Evolutionary conservation across 805 yeast genomes (phyloP), one percentile per base, ranked within the genome.

Genomic region (Pichia cabralensis): DNA sequence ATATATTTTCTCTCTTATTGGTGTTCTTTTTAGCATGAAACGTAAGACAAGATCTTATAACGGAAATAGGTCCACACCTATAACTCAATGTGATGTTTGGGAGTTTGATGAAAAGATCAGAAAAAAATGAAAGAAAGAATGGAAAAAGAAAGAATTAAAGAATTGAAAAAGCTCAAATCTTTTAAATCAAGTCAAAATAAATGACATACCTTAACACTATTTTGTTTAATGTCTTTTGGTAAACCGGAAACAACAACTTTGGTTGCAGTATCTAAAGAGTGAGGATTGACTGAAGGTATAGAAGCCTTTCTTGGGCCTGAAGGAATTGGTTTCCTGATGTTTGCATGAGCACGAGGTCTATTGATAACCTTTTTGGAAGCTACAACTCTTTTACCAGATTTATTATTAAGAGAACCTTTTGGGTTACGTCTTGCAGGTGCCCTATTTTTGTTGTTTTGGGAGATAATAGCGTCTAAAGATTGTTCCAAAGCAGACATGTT

Each of bases 391-490:
- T n/a, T n/a, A n/a, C n/a, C n/a, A n/a, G n/a, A n/a, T n/a, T n/a
- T n/a, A n/a, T n/a, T n/a, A n/a, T n/a, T n/a, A n/a, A n/a, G n/a
- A 46, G 42, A 49, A 41, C 40, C 43, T 34, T 35, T 42, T 41
- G 30, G 32, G 23, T 34, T 36, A 19, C 41, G 33, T 26, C 39
- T 41, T 30, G 27, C 42, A 30, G 50, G 43, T 28, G n/a, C n/a
- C 15, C 42, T 26, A 12, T 33, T 28, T 12, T 45, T 51, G 31
- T 43, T 49, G 39, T 44, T 52, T 43, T 82, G 62, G 40, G 94
- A 74, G 55, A 89, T 82, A 60, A 89, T 89, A 51, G 86, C 96
- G 67, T 89, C 98, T 55, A 89, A 75, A 32, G 96, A 84, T 66
- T 83, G 81, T 65, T 89, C 96, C 64, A 89, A 73, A 52, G 81